Conservation (phyloP, 2,329 filamentous ascomycete genomes). For the Talaromyces rugulosus region DNA sequence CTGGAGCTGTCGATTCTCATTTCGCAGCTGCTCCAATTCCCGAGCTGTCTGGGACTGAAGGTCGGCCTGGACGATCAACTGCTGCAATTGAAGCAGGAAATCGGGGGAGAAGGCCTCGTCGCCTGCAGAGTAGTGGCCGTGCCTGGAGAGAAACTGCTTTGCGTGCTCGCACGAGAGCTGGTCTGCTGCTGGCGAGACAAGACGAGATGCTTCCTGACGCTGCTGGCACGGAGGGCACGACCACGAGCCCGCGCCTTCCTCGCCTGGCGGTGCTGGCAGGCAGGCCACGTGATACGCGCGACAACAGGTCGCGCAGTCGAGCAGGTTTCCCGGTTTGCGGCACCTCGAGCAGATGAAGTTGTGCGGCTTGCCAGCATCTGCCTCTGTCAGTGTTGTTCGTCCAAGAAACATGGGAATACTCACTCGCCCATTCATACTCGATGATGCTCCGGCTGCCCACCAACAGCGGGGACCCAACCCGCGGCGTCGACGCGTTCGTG, state of each 20-base stretch:
- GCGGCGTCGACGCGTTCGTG: neutral
- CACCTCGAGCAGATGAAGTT: constrained; percentile 28
- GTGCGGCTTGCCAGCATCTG: constrained; percentile 26
- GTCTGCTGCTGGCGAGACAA: neutral
- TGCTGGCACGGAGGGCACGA: constrained; percentile 24
- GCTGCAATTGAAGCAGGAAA: constrained; percentile 19
- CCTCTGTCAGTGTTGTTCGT: constrained; percentile 9
- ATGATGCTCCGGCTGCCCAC: neutral
- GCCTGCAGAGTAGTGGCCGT: constrained; percentile 12
- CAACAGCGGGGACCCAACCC: neutral
- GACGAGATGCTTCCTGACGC: neutral
- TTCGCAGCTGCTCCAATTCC: constrained; percentile 17
- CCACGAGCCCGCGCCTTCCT: constrained; percentile 14
- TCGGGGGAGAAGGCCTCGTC: constrained; percentile 15
- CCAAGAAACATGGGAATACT: constrained; percentile 2
- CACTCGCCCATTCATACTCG: constrained; percentile 25
- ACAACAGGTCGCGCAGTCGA: constrained; percentile 27
- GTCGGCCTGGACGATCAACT: constrained; percentile 21
- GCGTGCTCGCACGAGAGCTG: neutral
- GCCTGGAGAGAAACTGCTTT: constrained; percentile 11
- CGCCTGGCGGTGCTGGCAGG: constrained; percentile 10
- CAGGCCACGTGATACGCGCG: constrained; percentile 28
- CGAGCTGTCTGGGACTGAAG: constrained; percentile 16
- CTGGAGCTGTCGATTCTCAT: constrained; percentile 21
- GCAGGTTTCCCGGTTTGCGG: constrained; percentile 21